Percentiles rank a stretch among this genome's conserved stretches.
Evolutionary conservation across 2,329 filamentous ascomycete species (phyloP).

Genomic region (Herpotrichia juniperi): DNA sequence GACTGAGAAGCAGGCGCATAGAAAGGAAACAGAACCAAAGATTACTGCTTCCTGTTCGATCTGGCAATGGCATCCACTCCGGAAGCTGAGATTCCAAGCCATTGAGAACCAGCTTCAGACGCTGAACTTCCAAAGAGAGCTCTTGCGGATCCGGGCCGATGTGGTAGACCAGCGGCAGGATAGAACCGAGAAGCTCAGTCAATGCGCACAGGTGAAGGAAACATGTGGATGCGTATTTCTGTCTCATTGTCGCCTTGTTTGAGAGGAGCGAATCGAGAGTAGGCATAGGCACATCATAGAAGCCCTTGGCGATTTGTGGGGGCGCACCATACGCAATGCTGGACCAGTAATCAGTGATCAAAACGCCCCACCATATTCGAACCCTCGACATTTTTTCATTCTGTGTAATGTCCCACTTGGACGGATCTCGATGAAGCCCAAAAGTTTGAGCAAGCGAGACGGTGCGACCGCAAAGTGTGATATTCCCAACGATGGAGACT

Average conservation of each 20-base stretch:
- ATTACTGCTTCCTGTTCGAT: conserved; percentile 41
- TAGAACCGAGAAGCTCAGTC: conserved; percentile 49
- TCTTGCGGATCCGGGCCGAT: conserved; percentile 37
- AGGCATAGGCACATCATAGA: conserved; percentile 63
- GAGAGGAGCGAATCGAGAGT: conserved; percentile 50
- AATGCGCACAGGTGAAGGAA: conserved; percentile 61
- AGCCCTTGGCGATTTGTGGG: conserved; percentile 58
- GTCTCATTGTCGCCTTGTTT: conserved; percentile 41
- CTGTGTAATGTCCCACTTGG: conserved; percentile 58
- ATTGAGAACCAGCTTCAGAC: conserved; percentile 40
- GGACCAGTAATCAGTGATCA: conserved; percentile 64
- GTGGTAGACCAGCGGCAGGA: conserved; percentile 47
- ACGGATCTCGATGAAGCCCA: conserved; percentile 61
- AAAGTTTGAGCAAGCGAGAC: conserved; percentile 62
- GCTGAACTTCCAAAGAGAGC: conserved; percentile 34
- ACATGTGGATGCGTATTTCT: conserved; percentile 55
- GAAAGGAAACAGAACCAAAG: conserved; percentile 50
- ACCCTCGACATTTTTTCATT: conserved; percentile 59
- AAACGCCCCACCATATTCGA: conserved; percentile 62
- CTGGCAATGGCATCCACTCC: conserved; percentile 36
- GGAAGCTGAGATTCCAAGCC: conserved; percentile 42
- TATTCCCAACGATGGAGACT: conserved; percentile 53
- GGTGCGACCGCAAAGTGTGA: conserved; percentile 59
- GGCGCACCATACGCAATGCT: conserved; percentile 63
- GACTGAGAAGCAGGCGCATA: conserved; percentile 46